Conservation (phyloP, 2,329 filamentous ascomycete species). For the Passalora sequoiae region DNA sequence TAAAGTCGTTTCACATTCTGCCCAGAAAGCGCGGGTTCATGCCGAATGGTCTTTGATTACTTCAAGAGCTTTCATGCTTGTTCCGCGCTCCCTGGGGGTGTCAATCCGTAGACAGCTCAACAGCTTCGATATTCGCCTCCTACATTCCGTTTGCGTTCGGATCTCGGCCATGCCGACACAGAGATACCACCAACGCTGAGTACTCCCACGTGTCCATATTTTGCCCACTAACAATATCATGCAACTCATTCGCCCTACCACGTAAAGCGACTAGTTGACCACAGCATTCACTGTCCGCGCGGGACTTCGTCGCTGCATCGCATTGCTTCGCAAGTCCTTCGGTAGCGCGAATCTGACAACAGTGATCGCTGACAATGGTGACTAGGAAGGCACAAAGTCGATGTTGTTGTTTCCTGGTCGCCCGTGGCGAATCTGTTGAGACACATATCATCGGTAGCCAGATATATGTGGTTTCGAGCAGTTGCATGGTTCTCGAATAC, state of each 20-base stretch:
- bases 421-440: neutral
- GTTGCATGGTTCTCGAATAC: neutral
- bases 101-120: too few species aligned
- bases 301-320: neutral
- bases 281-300: neutral
- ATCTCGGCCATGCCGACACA: neutral
- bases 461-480: neutral
- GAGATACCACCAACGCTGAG: neutral
- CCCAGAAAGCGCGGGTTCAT: too few species aligned
- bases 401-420: too few species aligned
- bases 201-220: conserved; percentile 1
- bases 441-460: neutral
- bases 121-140: conserved; percentile 1
- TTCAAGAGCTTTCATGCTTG: too few species aligned
- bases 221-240: neutral
- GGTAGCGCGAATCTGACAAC: neutral
- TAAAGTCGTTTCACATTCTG: too few species aligned
- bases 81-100: too few species aligned
- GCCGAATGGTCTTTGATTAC: too few species aligned
- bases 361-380: neutral
- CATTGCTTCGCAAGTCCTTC: neutral
- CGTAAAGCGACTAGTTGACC: neutral
- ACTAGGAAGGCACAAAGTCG: neutral
- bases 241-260: neutral
- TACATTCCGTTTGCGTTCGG: neutral